phyloP scores from a whole-genome alignment of 2,329 filamentous ascomycete species.

The Cladorrhinum sp. region DNA sequence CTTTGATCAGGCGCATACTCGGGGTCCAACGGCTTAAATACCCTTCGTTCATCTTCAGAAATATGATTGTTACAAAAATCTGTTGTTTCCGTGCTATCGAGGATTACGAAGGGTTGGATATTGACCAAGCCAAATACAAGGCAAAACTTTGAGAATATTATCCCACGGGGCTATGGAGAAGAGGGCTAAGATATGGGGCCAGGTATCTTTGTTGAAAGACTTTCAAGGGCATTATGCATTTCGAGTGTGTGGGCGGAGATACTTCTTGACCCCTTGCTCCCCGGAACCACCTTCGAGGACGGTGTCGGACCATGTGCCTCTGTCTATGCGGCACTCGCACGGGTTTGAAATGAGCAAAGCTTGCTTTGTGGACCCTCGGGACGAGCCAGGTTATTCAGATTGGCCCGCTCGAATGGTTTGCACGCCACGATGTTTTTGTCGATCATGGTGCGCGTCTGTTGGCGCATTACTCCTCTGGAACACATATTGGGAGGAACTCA shows the following conservation, averaged over 20 bases:
- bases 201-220: slow-evolving; percentile 24
- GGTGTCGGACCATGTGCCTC: slow-evolving; percentile 23
- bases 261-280: slow-evolving; percentile 24
- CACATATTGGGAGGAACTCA: slow-evolving; percentile 15
- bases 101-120: background rate
- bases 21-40: slow-evolving; percentile 18
- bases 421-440: slow-evolving; percentile 37
- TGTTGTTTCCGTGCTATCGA: slow-evolving; percentile 3
- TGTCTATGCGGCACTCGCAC: slow-evolving; percentile 29
- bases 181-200: slow-evolving; percentile 13
- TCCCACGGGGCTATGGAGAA: slow-evolving; percentile 5
- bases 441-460: slow-evolving; percentile 30
- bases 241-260: slow-evolving; percentile 23
- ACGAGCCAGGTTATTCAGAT: slow-evolving; percentile 31
- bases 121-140: background rate
- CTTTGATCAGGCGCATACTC: background rate
- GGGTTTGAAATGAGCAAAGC: slow-evolving; percentile 31
- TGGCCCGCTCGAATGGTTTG: slow-evolving; percentile 29
- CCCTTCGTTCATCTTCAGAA: slow-evolving; percentile 28
- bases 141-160: slow-evolving; percentile 7
- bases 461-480: slow-evolving; percentile 21
- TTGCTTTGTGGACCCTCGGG: slow-evolving; percentile 32
- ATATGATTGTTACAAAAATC: background rate
- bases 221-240: slow-evolving; percentile 24
- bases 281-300: slow-evolving; percentile 21